Conservation (phyloP, 371 early-diverging fungal genomes). For the Syncephalastrum monosporum region DNA sequence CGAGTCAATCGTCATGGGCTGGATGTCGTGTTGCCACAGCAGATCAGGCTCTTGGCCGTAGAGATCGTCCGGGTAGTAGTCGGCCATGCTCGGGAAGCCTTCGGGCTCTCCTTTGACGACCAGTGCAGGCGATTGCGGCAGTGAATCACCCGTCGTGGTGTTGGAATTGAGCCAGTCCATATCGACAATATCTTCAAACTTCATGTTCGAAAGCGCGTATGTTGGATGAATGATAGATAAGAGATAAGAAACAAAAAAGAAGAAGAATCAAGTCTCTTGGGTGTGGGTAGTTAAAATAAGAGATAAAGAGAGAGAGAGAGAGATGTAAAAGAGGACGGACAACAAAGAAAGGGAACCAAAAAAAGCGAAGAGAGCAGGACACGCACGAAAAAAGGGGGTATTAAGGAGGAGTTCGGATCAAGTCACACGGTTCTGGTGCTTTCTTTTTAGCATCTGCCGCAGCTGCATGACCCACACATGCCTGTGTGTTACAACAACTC, state of each 20-base stretch:
- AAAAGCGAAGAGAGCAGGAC: constrained; percentile 1
- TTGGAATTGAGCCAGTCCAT: constrained; percentile 45
- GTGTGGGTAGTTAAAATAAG: constrained; percentile 2
- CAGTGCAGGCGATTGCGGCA: constrained; percentile 1
- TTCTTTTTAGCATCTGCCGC: constrained; percentile 1
- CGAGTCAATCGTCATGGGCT: constrained; percentile 2
- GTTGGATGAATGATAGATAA: too few species aligned
- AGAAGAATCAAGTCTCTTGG: neutral
- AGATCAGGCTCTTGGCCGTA: constrained; percentile 6
- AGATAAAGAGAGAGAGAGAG: constrained; percentile 8
- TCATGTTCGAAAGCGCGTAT: constrained; percentile 21
- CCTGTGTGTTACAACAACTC: too few species aligned
- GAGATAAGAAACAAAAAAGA: neutral
- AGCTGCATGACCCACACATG: neutral
- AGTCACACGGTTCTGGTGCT: too few species aligned
- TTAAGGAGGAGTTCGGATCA: neutral
- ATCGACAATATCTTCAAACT: constrained; percentile 51
- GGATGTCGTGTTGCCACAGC: constrained; percentile 14
- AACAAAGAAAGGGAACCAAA: constrained; percentile 9
- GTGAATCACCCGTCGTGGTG: constrained; percentile 8
- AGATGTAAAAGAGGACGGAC: neutral
- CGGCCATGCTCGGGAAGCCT: constrained; percentile 2
- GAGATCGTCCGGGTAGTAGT: constrained; percentile 4
- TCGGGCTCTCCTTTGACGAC: constrained; percentile 15
- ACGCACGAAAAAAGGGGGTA: constrained; percentile 3